Conservation (phyloP, 768 basidiomycete genomes). For the Leccinum ochraceum region DNA sequence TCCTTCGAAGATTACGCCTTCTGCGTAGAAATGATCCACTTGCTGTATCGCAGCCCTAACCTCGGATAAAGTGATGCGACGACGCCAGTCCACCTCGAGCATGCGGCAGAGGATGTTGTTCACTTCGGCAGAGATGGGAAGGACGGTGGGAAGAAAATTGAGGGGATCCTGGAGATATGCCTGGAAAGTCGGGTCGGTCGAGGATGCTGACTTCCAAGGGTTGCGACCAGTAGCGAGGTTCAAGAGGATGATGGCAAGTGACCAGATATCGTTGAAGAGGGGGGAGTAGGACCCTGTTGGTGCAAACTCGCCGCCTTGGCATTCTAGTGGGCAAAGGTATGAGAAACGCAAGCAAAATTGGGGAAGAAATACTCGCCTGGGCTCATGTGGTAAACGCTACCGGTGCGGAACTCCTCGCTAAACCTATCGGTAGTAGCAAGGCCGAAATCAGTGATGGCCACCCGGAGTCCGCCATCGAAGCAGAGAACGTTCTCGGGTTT, state of each 20-base stretch:
- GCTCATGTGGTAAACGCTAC: conserved; percentile 99
- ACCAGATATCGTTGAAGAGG: conserved; percentile 93
- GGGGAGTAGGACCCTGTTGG: conserved; percentile 77
- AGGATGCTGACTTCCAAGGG: conserved; percentile 90
- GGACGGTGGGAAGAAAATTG: conserved; percentile 81
- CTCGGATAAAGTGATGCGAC: conserved; percentile 46
- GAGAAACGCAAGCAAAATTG: conserved; percentile 13
- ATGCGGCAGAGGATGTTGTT: conserved; percentile 75
- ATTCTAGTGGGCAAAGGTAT: conserved; percentile 57
- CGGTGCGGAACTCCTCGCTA: conserved; percentile 89
- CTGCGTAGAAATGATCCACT: conserved; percentile 67
- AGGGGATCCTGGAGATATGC: conserved; percentile 77
- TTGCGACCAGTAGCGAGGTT: conserved; percentile 95
- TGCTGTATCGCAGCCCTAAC: conserved; percentile 57
- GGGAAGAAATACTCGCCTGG: conserved; percentile 57
- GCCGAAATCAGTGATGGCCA: conserved; percentile 94
- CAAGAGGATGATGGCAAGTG: conserved; percentile 92
- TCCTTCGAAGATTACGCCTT: conserved; percentile 77
- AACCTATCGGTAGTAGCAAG: conserved; percentile 85
- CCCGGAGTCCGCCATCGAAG: conserved; percentile 70
- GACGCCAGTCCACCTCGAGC: conserved; percentile 67
- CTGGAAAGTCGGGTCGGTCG: conserved; percentile 84
- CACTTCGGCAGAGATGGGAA: conserved; percentile 75
- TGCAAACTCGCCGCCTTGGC: conserved; percentile 72
- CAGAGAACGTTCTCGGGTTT: conserved; percentile 97